Evolutionary conservation across 2,329 filamentous ascomycete species (phyloP).

Genomic region (Pyrenophora tritici-repentis): DNA sequence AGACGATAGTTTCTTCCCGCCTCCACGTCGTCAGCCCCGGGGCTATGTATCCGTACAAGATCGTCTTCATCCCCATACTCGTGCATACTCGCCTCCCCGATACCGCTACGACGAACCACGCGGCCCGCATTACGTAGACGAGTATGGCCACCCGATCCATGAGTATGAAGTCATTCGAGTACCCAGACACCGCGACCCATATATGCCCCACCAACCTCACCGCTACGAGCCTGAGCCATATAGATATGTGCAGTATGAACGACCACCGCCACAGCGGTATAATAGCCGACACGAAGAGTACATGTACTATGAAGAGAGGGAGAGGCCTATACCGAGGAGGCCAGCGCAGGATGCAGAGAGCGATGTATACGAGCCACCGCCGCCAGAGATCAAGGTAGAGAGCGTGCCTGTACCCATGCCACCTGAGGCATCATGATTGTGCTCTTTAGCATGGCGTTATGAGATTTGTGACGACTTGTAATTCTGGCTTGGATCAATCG

Average conservation of each 20-base stretch:
- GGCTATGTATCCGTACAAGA: constrained; percentile 45
- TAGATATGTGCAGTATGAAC: constrained; percentile 39
- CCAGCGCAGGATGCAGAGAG: constrained; percentile 26
- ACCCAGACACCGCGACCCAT: constrained; percentile 15
- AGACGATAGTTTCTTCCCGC: constrained; percentile 33
- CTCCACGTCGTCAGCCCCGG: constrained; percentile 26
- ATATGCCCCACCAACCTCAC: constrained; percentile 21
- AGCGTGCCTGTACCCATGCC: constrained; percentile 22
- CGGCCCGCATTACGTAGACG: constrained; percentile 39
- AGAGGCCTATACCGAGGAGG: constrained; percentile 25
- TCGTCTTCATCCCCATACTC: constrained; percentile 25
- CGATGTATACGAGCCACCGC: constrained; percentile 33
- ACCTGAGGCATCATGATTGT: constrained; percentile 5
- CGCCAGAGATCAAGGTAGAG: constrained; percentile 36
- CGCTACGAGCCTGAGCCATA: constrained; percentile 39
- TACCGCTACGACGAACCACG: constrained; percentile 39
- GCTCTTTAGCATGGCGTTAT: neutral
- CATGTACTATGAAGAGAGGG: constrained; percentile 42
- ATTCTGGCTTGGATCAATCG: neutral
- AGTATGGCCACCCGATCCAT: constrained; percentile 36
- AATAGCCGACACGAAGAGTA: constrained; percentile 33
- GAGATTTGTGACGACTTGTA: neutral
- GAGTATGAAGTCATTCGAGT: constrained; percentile 43
- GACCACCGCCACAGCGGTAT: constrained; percentile 31
- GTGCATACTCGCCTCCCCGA: constrained; percentile 36